phyloP scores from a whole-genome alignment of 2,329 filamentous ascomycete genomes.

The Colletotrichum chrysophilum region DNA sequence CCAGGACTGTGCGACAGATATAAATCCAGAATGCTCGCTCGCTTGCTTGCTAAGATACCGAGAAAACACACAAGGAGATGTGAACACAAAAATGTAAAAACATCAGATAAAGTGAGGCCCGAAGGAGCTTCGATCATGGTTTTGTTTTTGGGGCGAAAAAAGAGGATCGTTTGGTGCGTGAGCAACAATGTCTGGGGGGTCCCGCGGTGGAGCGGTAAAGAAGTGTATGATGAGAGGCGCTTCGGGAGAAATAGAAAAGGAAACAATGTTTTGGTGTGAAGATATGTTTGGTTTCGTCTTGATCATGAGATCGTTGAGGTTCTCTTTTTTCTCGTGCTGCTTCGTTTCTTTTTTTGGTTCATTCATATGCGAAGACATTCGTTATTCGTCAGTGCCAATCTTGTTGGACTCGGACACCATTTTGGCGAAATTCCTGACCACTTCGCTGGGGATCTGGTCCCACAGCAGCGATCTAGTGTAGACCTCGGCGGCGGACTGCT shows the following conservation, averaged over 20 bases:
- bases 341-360: slow-evolving; percentile 26
- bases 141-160: slow-evolving; percentile 23
- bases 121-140: slow-evolving; percentile 24
- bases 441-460: slow-evolving; percentile 91
- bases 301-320: slow-evolving; percentile 3
- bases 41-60: slow-evolving; percentile 37
- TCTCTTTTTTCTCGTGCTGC: not conserved
- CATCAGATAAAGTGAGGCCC: slow-evolving; percentile 9
- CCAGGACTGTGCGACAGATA: not conserved
- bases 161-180: slow-evolving; percentile 47
- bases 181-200: slow-evolving; percentile 48
- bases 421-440: slow-evolving; percentile 90
- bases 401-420: slow-evolving; percentile 81
- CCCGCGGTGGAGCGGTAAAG: slow-evolving; percentile 35
- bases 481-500: slow-evolving; percentile 81
- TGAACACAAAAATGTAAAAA: slow-evolving; percentile 14
- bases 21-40: slow-evolving; percentile 24
- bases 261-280: slow-evolving; percentile 16
- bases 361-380: slow-evolving; percentile 18
- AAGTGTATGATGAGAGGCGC: slow-evolving; percentile 28
- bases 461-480: slow-evolving; percentile 92
- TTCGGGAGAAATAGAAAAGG: slow-evolving; percentile 9
- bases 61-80: slow-evolving; percentile 32
- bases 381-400: slow-evolving; percentile 40
- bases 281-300: slow-evolving; percentile 19